Percentiles rank a stretch among this genome's conserved stretches.
These are phyloP conservation scores for Epichloe festucae DNA, from an alignment of 2,329 filamentous ascomycete genomes.

Conservation along the genomic window DNA sequence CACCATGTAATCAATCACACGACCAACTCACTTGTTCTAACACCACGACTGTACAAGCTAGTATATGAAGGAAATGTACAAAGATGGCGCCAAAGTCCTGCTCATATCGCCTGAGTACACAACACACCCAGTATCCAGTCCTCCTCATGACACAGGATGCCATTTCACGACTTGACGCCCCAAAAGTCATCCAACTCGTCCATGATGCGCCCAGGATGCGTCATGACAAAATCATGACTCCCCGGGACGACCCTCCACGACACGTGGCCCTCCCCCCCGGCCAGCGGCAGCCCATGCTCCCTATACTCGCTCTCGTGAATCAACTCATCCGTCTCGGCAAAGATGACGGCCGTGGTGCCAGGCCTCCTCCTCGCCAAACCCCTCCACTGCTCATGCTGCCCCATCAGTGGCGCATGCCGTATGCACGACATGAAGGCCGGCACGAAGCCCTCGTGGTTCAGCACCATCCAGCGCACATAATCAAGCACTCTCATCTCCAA, in stretches of 20 bases:
- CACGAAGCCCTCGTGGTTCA: slow-evolving; percentile 44
- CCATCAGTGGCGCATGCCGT: slow-evolving; percentile 38
- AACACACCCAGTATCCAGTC: too few relatives aligned
- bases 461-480: slow-evolving; percentile 46
- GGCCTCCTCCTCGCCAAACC: slow-evolving; percentile 28
- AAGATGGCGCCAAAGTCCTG: too few relatives aligned
- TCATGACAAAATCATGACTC: slow-evolving; percentile 51
- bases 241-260: slow-evolving; percentile 39
- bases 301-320: slow-evolving; percentile 38
- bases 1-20: too few relatives aligned
- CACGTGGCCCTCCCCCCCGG: slow-evolving; percentile 35
- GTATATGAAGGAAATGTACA: too few relatives aligned
- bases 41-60: too few relatives aligned
- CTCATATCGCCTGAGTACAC: too few relatives aligned
- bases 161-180: slow-evolving; percentile 13
- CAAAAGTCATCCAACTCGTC: slow-evolving; percentile 35
- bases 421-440: slow-evolving; percentile 47
- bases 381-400: slow-evolving; percentile 38
- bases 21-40: too few relatives aligned
- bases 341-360: slow-evolving; percentile 35
- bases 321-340: slow-evolving; percentile 39
- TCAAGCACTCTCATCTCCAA: slow-evolving; percentile 34
- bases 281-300: slow-evolving; percentile 34
- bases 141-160: too few relatives aligned
- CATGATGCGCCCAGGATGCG: slow-evolving; percentile 32